A percentile compares a stretch with the other conserved stretches of the same genome.
Evolutionary conservation across 2,329 filamentous ascomycete species (phyloP).

Genomic region (Dichotomopilus funicola): DNA sequence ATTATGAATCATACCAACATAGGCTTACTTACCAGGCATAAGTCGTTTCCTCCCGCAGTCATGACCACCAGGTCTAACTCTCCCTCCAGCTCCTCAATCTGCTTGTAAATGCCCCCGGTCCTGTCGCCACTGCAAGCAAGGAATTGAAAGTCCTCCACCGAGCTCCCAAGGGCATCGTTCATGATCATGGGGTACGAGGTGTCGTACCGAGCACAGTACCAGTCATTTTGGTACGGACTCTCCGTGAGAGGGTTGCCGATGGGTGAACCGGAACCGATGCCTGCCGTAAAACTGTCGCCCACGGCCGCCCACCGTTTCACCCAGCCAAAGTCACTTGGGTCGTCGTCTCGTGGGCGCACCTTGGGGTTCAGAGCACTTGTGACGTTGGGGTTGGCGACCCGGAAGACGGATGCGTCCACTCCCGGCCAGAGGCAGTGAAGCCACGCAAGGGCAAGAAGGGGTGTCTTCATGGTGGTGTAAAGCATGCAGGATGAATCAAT

Average conservation of each 20-base stretch:
- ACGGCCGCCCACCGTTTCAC: conserved; percentile 31
- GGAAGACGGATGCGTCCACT: not conserved
- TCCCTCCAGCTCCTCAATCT: conserved; percentile 23
- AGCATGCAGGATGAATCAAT: not conserved
- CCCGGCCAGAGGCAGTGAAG: not conserved
- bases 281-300: conserved; percentile 34
- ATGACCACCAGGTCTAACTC: conserved; percentile 31
- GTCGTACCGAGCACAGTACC: conserved; percentile 28
- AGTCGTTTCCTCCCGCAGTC: conserved; percentile 34
- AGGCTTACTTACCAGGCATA: conserved; percentile 27
- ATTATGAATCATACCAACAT: not conserved
- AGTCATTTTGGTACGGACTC: not conserved
- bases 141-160: conserved; percentile 27
- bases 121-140: conserved; percentile 26
- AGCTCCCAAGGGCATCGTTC: conserved; percentile 20
- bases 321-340: conserved; percentile 23
- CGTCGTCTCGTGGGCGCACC: not conserved
- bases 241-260: not conserved
- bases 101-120: conserved; percentile 25
- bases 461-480: not conserved
- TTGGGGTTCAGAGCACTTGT: not conserved
- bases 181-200: conserved; percentile 26
- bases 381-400: not conserved
- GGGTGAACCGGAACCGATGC: conserved; percentile 27
- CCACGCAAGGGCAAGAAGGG: not conserved